Conservation (phyloP, 495 filamentous ascomycete genomes). For the Tetracladium setigerum region DNA sequence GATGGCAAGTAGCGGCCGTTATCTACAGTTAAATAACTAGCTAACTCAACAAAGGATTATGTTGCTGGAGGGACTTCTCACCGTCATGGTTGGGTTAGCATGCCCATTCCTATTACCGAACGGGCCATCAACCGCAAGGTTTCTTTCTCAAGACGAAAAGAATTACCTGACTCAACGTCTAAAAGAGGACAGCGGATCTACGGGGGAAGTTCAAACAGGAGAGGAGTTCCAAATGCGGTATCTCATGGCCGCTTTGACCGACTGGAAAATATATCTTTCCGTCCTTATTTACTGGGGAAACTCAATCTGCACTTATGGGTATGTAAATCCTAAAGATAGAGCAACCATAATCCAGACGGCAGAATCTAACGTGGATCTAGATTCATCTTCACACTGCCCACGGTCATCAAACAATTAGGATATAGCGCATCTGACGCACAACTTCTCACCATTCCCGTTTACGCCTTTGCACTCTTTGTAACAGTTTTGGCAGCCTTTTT, state of each 20-base stretch:
- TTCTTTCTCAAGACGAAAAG: conserved; percentile 63
- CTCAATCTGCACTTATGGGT: conserved; percentile 66
- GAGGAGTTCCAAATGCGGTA: not conserved
- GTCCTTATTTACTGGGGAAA: conserved; percentile 69
- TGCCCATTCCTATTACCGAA: conserved; percentile 37
- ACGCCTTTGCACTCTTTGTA: conserved; percentile 39
- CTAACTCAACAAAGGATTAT: conserved; percentile 32
- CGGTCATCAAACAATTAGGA: conserved; percentile 46
- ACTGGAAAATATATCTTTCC: conserved; percentile 79
- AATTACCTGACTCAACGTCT: conserved; percentile 18
- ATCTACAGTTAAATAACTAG: not conserved
- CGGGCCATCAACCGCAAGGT: conserved; percentile 55
- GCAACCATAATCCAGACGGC: too few relatives aligned
- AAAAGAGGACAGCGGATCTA: not conserved
- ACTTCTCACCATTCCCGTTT: conserved; percentile 48
- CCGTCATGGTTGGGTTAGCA: conserved; percentile 31
- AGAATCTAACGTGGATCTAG: too few relatives aligned
- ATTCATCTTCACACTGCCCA: conserved; percentile 40
- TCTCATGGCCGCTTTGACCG: conserved; percentile 43
- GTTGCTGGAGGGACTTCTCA: conserved; percentile 46
- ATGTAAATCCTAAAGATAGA: too few relatives aligned
- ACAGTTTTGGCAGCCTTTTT: conserved; percentile 36
- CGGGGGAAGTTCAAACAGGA: not conserved
- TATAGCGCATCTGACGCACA: conserved; percentile 43
- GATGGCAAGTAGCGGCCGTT: conserved; percentile 16